Base-by-base conservation (phyloP, 140 eudicot species). In the Cichorium intybus region DNA sequence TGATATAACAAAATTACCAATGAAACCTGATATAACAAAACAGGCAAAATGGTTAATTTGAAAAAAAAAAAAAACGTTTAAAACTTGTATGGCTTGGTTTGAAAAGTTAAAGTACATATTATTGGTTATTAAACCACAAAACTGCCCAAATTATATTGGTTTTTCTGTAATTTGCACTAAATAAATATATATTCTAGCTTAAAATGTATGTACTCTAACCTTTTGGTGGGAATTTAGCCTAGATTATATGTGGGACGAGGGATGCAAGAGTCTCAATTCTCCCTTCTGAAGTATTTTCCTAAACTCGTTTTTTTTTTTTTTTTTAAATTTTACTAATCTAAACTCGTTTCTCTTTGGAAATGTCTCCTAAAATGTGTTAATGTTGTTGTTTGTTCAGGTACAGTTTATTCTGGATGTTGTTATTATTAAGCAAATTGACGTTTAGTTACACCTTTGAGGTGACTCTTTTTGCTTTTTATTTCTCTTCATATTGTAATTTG, bases 361-460 rank as follows among this genome's bases (percentile, higher is more conserved):
- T 29, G 43, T 61, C 22, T 66, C 15, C 9, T 62, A 45, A 69
- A 43, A 61, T 50, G 51, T 23, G 16, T 64, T 71, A 24, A 26
- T 75, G 56, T 14, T 50, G 21, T 16, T 75, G 66, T 71, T 64
- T n/a, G n/a, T 71, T 61, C 80, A 88, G 98, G 89, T 92, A 93
- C 66, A 83, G 92, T 53, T 53, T 88, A 28, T 93, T 93, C 72
- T 88, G 97, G 99, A 75, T 80, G 80, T 77, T 93, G 53, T 67
- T 93, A 70, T 47, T 93, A 16, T 53, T 93, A 66, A 88, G 94
- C 80, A 93, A 93, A 78, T 69, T 93, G 51, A 57, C 86, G 45
- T 93, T 93, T 75, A 93, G 99, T 88, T 93, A 93, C 76, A 77
- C 64, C 58, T 88, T 88, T 70, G 99, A 93, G 90, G 99, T 88